Evolutionary conservation across 2,329 filamentous ascomycete genomes (phyloP).

Genomic region (Simplicillium aogashimaense): DNA sequence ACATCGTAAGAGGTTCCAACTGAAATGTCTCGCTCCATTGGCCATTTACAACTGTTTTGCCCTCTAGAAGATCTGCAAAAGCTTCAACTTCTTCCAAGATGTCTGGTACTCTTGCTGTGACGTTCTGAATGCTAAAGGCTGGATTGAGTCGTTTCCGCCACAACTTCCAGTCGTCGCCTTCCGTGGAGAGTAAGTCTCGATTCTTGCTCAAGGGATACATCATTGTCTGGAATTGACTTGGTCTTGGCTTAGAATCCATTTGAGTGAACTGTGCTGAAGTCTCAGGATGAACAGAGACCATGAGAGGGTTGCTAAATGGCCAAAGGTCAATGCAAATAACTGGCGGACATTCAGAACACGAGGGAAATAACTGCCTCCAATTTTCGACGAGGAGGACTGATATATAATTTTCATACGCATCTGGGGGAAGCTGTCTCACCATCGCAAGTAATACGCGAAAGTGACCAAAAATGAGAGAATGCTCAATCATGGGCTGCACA

Average conservation of each 20-base stretch:
- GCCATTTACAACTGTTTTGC: too few relatives aligned
- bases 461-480: too few relatives aligned
- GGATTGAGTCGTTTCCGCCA: conserved; percentile 23
- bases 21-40: conserved; percentile 9
- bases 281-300: conserved; percentile 3
- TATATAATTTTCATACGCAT: too few relatives aligned
- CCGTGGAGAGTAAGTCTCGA: conserved; percentile 19
- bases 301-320: conserved; percentile 14
- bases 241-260: conserved; percentile 11
- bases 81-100: conserved; percentile 25
- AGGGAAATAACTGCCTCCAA: too few relatives aligned
- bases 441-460: too few relatives aligned
- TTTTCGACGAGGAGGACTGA: too few relatives aligned
- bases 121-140: conserved; percentile 25
- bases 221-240: conserved; percentile 16
- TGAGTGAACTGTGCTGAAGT: conserved; percentile 12
- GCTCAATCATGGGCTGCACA: too few relatives aligned
- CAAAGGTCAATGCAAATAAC: conserved; percentile 18
- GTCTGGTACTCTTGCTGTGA: conserved; percentile 22
- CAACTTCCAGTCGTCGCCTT: conserved; percentile 16
- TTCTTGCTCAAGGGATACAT: conserved; percentile 19
- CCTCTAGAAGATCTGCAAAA: conserved; percentile 14
- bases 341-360: conserved; percentile 10
- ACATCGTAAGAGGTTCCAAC: conserved; percentile 23
- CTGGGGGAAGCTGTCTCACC: too few relatives aligned